phyloP scores from a whole-genome alignment of 2,329 filamentous ascomycete genomes.

The Aspergillus tamarii region DNA sequence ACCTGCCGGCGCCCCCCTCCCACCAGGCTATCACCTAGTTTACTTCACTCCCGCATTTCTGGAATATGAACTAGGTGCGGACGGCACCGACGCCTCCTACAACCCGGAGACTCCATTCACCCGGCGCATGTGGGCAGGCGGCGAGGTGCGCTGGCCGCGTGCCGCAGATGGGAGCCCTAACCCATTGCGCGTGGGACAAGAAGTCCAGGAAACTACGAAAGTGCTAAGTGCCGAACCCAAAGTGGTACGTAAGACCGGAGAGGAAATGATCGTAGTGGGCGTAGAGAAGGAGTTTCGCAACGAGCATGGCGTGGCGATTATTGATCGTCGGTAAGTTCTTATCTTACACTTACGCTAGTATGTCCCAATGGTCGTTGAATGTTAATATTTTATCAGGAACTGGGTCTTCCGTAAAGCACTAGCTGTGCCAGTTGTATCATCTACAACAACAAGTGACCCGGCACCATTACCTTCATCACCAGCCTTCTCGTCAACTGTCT shows the following conservation, averaged over 20 bases:
- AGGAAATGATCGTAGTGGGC: slow-evolving; percentile 67
- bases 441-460: slow-evolving; percentile 11
- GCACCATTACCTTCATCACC: slow-evolving; percentile 14
- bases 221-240: slow-evolving; percentile 60
- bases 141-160: slow-evolving; percentile 58
- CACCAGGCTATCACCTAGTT: slow-evolving; percentile 64
- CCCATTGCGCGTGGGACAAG: slow-evolving; percentile 57
- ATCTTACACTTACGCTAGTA: background rate
- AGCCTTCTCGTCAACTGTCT: slow-evolving; percentile 24
- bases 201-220: slow-evolving; percentile 59
- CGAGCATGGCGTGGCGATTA: slow-evolving; percentile 54
- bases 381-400: slow-evolving; percentile 32
- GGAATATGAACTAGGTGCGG: slow-evolving; percentile 58
- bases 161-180: slow-evolving; percentile 35
- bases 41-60: slow-evolving; percentile 65
- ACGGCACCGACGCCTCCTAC: slow-evolving; percentile 65
- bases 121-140: slow-evolving; percentile 70
- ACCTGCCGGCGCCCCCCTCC: slow-evolving; percentile 52
- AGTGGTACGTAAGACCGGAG: slow-evolving; percentile 55
- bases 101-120: slow-evolving; percentile 65
- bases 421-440: slow-evolving; percentile 19
- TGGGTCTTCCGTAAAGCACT: slow-evolving; percentile 51
- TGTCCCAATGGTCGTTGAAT: background rate
- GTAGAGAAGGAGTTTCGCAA: slow-evolving; percentile 64
- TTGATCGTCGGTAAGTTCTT: slow-evolving; percentile 56